Percentiles rank a stretch among this genome's conserved stretches.
These are phyloP conservation scores for Rugosomyces carneus DNA, from an alignment of 1,284 basidiomycete genomes.

Conservation along the genomic window DNA sequence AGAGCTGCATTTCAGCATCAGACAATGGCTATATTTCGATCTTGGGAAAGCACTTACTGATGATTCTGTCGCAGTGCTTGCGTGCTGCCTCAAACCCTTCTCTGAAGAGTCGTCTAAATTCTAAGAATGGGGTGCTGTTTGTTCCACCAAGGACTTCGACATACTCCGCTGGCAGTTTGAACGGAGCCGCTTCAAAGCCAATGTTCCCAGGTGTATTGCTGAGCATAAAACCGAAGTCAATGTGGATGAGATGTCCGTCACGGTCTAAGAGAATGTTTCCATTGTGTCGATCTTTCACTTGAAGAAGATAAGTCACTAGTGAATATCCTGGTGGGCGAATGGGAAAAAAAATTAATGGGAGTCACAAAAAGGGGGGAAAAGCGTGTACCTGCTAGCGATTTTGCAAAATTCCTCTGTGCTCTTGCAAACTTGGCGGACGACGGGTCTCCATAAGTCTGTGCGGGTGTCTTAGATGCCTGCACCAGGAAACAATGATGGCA, in stretches of 20 bases:
- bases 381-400: conserved; percentile 81
- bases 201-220: conserved; percentile 96
- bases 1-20: conserved; percentile 47
- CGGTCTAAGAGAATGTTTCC: conserved; percentile 97
- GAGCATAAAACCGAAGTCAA: conserved; percentile 99
- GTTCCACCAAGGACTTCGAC: conserved; percentile 94
- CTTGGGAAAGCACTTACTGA: conserved; percentile 58
- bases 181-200: conserved; percentile 97
- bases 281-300: conserved; percentile 99
- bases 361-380: background rate
- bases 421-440: conserved; percentile 80
- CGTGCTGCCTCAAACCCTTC: conserved; percentile 91
- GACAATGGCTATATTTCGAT: background rate
- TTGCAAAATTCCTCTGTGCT: conserved; percentile 88
- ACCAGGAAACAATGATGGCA: conserved; percentile 12
- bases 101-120: conserved; percentile 86
- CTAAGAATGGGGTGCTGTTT: conserved; percentile 69
- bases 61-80: conserved; percentile 95
- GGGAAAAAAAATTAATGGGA: background rate
- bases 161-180: conserved; percentile 94
- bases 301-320: conserved; percentile 90
- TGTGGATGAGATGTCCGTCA: conserved; percentile 91
- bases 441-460: conserved; percentile 85
- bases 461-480: background rate
- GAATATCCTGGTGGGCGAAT: conserved; percentile 66